Evolutionary conservation across 139 green algal genomes (phyloP).

Genomic region (Diplosphaera chodatii): DNA sequence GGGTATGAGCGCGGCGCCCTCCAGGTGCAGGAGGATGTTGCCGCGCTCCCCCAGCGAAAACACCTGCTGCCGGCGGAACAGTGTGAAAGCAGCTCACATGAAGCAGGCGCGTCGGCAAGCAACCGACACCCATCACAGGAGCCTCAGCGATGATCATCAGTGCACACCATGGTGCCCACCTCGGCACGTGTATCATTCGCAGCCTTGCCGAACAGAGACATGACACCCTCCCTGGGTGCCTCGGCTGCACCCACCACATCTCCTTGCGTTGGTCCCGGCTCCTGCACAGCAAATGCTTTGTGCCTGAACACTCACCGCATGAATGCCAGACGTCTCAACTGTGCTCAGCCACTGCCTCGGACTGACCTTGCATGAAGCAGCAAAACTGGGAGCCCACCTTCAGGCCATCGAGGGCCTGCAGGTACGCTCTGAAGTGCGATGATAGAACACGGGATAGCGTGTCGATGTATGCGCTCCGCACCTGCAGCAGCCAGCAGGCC

Average conservation of each 20-base stretch:
- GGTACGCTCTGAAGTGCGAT: slow-evolving; percentile 84
- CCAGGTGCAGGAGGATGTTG: slow-evolving; percentile 61
- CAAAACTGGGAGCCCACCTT: slow-evolving; percentile 17
- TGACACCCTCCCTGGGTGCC: background rate
- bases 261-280: slow-evolving; percentile 1
- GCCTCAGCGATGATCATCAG: background rate
- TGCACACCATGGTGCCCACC: slow-evolving; percentile 21
- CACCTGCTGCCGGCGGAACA: slow-evolving; percentile 33
- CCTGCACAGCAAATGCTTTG: too few relatives aligned
- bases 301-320: too few relatives aligned
- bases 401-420: slow-evolving; percentile 65
- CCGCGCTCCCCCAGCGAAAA: slow-evolving; percentile 68
- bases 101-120: too few relatives aligned
- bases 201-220: background rate
- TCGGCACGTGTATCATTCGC: slow-evolving; percentile 1
- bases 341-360: too few relatives aligned
- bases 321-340: too few relatives aligned
- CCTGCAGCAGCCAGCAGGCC: slow-evolving; percentile 25
- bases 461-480: slow-evolving; percentile 71
- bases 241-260: slow-evolving; percentile 14
- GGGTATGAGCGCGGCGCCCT: slow-evolving; percentile 75
- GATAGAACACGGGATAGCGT: slow-evolving; percentile 74
- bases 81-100: too few relatives aligned
- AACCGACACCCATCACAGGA: too few relatives aligned
- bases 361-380: background rate